These are phyloP conservation scores for Zoysia matrella DNA, from an alignment of 202 grass and related monocot genomes.

Conservation along the genomic window DNA sequence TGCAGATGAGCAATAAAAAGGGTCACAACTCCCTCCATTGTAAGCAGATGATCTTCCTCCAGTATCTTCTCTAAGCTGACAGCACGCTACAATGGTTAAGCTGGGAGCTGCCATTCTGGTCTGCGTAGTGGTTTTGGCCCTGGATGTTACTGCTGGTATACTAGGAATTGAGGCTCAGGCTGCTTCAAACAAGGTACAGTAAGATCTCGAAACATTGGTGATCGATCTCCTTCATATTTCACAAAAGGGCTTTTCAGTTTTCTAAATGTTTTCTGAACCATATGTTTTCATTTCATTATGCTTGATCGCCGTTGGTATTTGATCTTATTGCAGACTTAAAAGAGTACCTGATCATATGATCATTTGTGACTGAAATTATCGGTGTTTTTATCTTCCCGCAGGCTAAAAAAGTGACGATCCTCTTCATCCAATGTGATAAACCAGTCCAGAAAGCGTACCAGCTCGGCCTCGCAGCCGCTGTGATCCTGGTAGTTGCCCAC, in stretches of 20 bases:
- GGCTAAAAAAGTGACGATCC: slow-evolving; percentile 63
- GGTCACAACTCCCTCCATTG: slow-evolving; percentile 30
- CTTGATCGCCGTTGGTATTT: not conserved
- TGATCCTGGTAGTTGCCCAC: slow-evolving; percentile 71
- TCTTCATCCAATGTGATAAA: slow-evolving; percentile 83
- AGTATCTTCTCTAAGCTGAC: slow-evolving; percentile 21
- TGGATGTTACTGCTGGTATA: slow-evolving; percentile 87
- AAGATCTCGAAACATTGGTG: slow-evolving; percentile 18
- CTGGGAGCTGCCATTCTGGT: slow-evolving; percentile 54
- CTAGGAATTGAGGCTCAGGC: slow-evolving; percentile 81
- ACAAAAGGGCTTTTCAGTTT: not conserved
- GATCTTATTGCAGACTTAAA: not conserved
- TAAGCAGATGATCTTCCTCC: slow-evolving; percentile 42
- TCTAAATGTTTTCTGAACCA: not conserved
- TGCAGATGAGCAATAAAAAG: slow-evolving; percentile 49
- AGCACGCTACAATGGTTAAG: slow-evolving; percentile 53
- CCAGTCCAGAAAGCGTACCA: slow-evolving; percentile 76
- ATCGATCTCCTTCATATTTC: slow-evolving; percentile 2
- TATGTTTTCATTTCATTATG: not conserved
- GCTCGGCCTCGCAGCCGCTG: slow-evolving; percentile 71
- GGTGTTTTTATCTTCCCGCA: slow-evolving; percentile 36
- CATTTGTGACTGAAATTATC: slow-evolving; percentile 20
- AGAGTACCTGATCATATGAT: slow-evolving; percentile 1
- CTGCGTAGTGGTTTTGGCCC: slow-evolving; percentile 72
- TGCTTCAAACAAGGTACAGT: slow-evolving; percentile 75